Percentiles rank a stretch among this genome's conserved stretches.
These are phyloP conservation scores for Hygrophila difformis DNA, from an alignment of 257 asterid species.

Conservation along the genomic window DNA sequence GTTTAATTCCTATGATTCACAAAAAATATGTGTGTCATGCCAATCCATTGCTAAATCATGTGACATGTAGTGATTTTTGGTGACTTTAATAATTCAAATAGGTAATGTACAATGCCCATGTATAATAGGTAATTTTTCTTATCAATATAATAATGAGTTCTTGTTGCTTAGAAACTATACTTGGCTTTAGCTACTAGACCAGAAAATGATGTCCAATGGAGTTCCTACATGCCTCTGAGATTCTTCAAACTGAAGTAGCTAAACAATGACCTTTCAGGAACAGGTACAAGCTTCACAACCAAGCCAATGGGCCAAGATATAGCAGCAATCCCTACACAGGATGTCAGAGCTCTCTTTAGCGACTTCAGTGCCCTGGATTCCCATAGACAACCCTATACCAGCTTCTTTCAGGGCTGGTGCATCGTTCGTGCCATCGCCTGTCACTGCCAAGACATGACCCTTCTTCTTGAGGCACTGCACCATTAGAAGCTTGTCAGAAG, in stretches of 20 bases:
- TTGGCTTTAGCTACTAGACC: too few species aligned
- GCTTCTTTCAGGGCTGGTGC: slow-evolving; percentile 99
- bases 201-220: too few species aligned
- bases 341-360: slow-evolving; percentile 98
- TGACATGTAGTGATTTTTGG: too few species aligned
- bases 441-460: slow-evolving; percentile 93
- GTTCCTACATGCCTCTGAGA: not conserved
- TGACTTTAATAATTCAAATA: too few species aligned
- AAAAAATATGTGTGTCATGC: too few species aligned
- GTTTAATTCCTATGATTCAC: too few species aligned
- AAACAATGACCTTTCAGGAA: slow-evolving; percentile 15
- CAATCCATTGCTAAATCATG: too few species aligned
- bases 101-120: too few species aligned
- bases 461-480: slow-evolving; percentile 79
- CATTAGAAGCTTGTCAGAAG: slow-evolving; percentile 87
- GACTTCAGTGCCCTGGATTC: slow-evolving; percentile 96
- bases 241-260: slow-evolving; percentile 3
- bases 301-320: slow-evolving; percentile 45
- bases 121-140: too few species aligned
- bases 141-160: too few species aligned
- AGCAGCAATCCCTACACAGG: slow-evolving; percentile 30
- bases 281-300: slow-evolving; percentile 32
- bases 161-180: too few species aligned
- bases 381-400: slow-evolving; percentile 96
- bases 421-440: slow-evolving; percentile 97